phyloP scores from a whole-genome alignment of 73 alveolate species.

The Blepharisma stoltei region DNA sequence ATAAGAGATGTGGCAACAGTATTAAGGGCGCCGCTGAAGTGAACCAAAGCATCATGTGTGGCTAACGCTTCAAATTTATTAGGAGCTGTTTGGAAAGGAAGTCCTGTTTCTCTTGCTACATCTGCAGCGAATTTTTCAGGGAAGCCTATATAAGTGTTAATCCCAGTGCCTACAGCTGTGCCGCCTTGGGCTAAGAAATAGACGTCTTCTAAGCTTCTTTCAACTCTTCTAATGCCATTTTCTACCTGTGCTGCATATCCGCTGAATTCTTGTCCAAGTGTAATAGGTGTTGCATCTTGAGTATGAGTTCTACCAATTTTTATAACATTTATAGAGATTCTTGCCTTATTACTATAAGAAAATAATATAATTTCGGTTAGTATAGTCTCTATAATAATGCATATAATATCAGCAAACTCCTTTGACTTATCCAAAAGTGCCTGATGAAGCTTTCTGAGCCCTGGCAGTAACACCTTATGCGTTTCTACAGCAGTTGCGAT shows the following conservation, averaged over 20 bases:
- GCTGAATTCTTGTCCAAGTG: constrained; percentile 97
- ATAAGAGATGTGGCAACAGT: constrained; percentile 90
- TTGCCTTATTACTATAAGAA: too few relatives aligned
- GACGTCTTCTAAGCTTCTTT: constrained; percentile 72
- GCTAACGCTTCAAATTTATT: constrained; percentile 95
- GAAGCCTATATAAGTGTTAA: constrained; percentile 93
- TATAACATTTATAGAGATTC: too few relatives aligned
- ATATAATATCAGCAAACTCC: constrained; percentile 85
- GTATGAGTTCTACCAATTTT: constrained; percentile 99
- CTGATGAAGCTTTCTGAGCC: constrained; percentile 48
- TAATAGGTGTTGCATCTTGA: constrained; percentile 99
- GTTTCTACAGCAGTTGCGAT: constrained; percentile 91
- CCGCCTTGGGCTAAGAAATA: constrained; percentile 97
- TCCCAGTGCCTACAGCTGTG: constrained; percentile 99
- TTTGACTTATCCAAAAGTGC: constrained; percentile 77
- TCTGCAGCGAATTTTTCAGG: constrained; percentile 64
- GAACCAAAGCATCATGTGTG: constrained; percentile 95
- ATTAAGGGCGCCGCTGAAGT: constrained; percentile 87
- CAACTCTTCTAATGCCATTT: constrained; percentile 73
- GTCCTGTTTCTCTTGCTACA: constrained; percentile 89
- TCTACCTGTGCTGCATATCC: constrained; percentile 89
- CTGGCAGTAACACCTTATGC: constrained; percentile 53
- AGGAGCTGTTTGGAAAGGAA: constrained; percentile 77
- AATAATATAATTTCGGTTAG: too few relatives aligned
- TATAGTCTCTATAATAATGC: too few relatives aligned